These are phyloP conservation scores for Stagonosporopsis chrysanthemi DNA, from an alignment of 2,329 filamentous ascomycete genomes.

Conservation along the genomic window DNA sequence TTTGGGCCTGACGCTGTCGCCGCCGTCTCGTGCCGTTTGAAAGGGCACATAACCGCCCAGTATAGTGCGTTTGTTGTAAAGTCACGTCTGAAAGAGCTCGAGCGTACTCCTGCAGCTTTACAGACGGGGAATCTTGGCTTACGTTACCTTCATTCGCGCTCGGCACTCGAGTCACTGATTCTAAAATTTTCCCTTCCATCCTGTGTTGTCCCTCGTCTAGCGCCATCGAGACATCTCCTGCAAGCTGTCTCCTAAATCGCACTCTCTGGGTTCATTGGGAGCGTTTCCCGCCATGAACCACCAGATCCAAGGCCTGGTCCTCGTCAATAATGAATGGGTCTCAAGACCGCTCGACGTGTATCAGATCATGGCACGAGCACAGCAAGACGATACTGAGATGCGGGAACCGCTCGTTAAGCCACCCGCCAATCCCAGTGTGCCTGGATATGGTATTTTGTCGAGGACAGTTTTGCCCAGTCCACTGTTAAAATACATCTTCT, in stretches of 20 bases:
- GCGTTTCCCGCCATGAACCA: slow-evolving; percentile 33
- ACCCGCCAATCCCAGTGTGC: slow-evolving; percentile 49
- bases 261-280: slow-evolving; percentile 1
- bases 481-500: slow-evolving; percentile 76
- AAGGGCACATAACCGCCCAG: slow-evolving; percentile 17
- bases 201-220: slow-evolving; percentile 16
- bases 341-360: slow-evolving; percentile 50
- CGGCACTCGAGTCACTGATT: slow-evolving; percentile 15
- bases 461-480: slow-evolving; percentile 81
- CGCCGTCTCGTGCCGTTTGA: slow-evolving; percentile 2
- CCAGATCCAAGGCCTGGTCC: slow-evolving; percentile 37
- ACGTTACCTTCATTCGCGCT: slow-evolving; percentile 21
- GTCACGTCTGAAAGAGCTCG: neutral
- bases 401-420: slow-evolving; percentile 36
- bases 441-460: slow-evolving; percentile 75
- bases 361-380: slow-evolving; percentile 50
- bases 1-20: slow-evolving; percentile 1
- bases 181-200: slow-evolving; percentile 13
- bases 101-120: slow-evolving; percentile 1
- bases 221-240: slow-evolving; percentile 3
- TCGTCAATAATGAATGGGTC: slow-evolving; percentile 46
- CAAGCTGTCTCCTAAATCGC: neutral
- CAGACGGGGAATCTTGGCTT: slow-evolving; percentile 21
- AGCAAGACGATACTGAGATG: slow-evolving; percentile 36
- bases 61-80: slow-evolving; percentile 1